Percentiles rank a stretch among this genome's conserved stretches.
These are phyloP conservation scores for Pythium sukuiense DNA, from an alignment of 352 stramenopile species.

Conservation along the genomic window DNA sequence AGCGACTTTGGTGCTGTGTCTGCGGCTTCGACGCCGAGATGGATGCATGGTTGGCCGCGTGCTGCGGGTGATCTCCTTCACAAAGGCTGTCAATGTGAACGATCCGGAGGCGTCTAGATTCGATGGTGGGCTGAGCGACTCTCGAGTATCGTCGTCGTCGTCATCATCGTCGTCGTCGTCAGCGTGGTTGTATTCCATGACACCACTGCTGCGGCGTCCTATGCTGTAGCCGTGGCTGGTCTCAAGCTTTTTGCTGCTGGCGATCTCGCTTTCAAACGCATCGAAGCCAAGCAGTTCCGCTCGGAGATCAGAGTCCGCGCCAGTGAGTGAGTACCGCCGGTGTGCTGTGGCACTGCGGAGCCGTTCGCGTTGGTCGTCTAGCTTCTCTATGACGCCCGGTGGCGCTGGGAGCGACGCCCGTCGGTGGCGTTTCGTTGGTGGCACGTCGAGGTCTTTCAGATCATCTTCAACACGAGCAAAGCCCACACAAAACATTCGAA, in stretches of 20 bases:
- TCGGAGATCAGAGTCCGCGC: constrained; percentile 4
- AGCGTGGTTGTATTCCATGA: not conserved
- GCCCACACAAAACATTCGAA: constrained; percentile 26
- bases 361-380: constrained; percentile 6
- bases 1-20: constrained; percentile 1
- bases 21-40: not conserved
- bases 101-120: constrained; percentile 5
- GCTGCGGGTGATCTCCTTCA: constrained; percentile 14
- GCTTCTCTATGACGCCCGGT: not conserved
- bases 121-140: not conserved
- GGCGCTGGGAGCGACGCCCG: constrained; percentile 10
- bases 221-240: no score
- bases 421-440: not conserved
- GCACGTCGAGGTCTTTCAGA: not conserved
- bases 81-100: constrained; percentile 18
- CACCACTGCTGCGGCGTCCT: not conserved
- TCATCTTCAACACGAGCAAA: constrained; percentile 11
- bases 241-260: not conserved
- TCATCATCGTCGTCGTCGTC: constrained; percentile 10
- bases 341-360: not conserved
- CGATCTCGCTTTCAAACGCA: constrained; percentile 17
- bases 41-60: not conserved
- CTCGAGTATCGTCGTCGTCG: not conserved
- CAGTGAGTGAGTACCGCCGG: constrained; percentile 21
- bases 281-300: constrained; percentile 22